Conservation (phyloP, 176 grass and related monocot genomes). For the Bonia amplexicaulis region DNA sequence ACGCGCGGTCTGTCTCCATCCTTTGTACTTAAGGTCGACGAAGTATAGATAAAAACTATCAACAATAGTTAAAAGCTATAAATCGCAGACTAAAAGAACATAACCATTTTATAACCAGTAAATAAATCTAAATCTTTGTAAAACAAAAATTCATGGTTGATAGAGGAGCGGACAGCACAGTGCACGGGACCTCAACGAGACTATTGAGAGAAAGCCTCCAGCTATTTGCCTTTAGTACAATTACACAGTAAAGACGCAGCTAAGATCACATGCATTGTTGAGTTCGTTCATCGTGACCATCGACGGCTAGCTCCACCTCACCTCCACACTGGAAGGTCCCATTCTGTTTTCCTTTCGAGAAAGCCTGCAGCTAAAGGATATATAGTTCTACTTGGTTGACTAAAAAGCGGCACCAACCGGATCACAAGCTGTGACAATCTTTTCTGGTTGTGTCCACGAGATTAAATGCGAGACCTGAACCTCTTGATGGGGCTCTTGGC, state of each 20-base stretch:
- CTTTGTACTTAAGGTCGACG: too few relatives aligned
- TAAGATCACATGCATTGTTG: not conserved
- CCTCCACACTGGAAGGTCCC: not conserved
- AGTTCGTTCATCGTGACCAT: not conserved
- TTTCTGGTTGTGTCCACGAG: not conserved
- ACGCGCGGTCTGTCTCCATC: too few relatives aligned
- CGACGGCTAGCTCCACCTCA: not conserved
- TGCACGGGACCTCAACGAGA: not conserved
- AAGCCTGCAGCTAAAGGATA: constrained; percentile 14
- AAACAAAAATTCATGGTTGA: too few relatives aligned
- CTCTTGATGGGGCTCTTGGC: not conserved
- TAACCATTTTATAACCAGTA: too few relatives aligned
- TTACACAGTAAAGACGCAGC: not conserved
- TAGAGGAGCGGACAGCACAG: not conserved
- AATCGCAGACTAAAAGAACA: too few relatives aligned
- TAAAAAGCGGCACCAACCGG: constrained; percentile 17
- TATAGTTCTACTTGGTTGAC: not conserved
- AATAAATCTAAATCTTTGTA: too few relatives aligned
- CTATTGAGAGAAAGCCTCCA: not conserved
- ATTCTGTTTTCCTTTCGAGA: constrained; percentile 11
- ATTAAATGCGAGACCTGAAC: constrained; percentile 10
- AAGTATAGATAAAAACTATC: too few relatives aligned
- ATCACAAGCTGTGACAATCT: not conserved
- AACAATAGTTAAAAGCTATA: too few relatives aligned
- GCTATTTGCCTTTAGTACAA: not conserved